phyloP scores from a whole-genome alignment of 495 filamentous ascomycete species.

The Penicillium lagena region DNA sequence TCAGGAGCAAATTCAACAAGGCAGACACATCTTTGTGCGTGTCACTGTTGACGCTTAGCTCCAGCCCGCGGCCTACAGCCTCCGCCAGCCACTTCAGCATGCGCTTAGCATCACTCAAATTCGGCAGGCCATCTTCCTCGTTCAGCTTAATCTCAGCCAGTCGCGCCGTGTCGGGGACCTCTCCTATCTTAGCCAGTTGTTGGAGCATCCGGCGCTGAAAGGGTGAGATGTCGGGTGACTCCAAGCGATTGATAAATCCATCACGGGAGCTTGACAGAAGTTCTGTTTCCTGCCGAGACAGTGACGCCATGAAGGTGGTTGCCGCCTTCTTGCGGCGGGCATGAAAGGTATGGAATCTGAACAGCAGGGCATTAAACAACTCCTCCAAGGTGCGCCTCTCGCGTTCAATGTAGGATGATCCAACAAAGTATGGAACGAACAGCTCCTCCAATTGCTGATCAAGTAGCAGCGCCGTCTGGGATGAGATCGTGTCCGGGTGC shows the following conservation, averaged over 20 bases:
- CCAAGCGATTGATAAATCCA: constrained; percentile 75
- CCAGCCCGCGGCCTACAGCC: constrained; percentile 85
- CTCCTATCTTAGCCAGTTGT: constrained; percentile 66
- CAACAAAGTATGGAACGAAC: constrained; percentile 91
- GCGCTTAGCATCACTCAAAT: constrained; percentile 78
- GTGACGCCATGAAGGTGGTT: constrained; percentile 80
- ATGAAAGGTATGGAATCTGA: constrained; percentile 94
- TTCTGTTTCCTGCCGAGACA: constrained; percentile 81
- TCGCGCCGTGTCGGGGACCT: constrained; percentile 43
- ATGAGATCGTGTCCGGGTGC: constrained; percentile 83
- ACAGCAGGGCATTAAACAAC: constrained; percentile 83
- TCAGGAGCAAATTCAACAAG: constrained; percentile 75
- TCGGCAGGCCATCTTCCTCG: constrained; percentile 80
- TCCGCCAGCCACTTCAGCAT: constrained; percentile 99
- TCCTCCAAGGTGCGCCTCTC: constrained; percentile 88
- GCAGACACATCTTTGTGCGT: constrained; percentile 92
- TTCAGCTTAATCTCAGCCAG: constrained; percentile 74
- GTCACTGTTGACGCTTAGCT: constrained; percentile 77
- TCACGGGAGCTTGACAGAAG: constrained; percentile 69
- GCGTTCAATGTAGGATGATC: constrained; percentile 91
- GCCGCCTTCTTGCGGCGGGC: constrained; percentile 78
- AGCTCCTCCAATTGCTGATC: constrained; percentile 97
- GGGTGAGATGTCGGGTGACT: constrained; percentile 75
- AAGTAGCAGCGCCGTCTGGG: constrained; percentile 74
- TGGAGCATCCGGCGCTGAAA: constrained; percentile 84